Evolutionary conservation across 345 rosid species (phyloP), one percentile per base, ranked within the genome.

Genomic region (Clausena lansium): DNA sequence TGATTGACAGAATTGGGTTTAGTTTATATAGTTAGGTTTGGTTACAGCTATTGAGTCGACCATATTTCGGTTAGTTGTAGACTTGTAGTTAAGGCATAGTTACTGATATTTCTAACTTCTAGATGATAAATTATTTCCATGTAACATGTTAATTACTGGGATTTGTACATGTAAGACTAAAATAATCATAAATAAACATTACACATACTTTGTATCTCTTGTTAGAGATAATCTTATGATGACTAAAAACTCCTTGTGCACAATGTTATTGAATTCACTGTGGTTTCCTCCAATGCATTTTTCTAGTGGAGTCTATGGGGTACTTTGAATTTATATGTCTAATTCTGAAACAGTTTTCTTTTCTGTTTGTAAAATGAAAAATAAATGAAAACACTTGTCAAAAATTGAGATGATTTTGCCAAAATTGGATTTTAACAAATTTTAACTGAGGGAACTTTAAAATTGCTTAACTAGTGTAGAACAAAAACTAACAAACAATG

Each of bases 11-110:
- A 71, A 35, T 52, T n/a, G 33, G 71, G 7, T 35, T 52, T 52
- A 35, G 57, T 36, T 45, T 62, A 55, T 62, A 55, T 71, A 36
- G 76, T 35, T 78, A 71, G 81, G 71, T 71, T 47, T 78, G 75
- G 27, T 63, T 50, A 27, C 27, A 15, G 61, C 24, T 30, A 10
- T 50, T 6, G 25, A 50, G 3, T 47, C 47, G 10, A 50, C 32
- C 17, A 36, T 30, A 76, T 41, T 45, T 20, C 20, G 19, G 28
- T 61, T 61, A 70, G 70, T 19, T 71, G 76, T 71, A 65, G 69
- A 35, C 45, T 33, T 22, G 69, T 65, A 71, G 55, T 50, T 78
- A 71, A 71, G 76, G 70, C 55, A 9, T 52, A 68, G 64, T 28
- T n/a, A 20, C 57, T 62, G 6, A 70, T 52, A 30, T 30, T 7